Percentiles rank a stretch among this genome's conserved stretches.
Conservation (phyloP, 1,284 basidiomycete species). For the Irpex sp. region DNA sequence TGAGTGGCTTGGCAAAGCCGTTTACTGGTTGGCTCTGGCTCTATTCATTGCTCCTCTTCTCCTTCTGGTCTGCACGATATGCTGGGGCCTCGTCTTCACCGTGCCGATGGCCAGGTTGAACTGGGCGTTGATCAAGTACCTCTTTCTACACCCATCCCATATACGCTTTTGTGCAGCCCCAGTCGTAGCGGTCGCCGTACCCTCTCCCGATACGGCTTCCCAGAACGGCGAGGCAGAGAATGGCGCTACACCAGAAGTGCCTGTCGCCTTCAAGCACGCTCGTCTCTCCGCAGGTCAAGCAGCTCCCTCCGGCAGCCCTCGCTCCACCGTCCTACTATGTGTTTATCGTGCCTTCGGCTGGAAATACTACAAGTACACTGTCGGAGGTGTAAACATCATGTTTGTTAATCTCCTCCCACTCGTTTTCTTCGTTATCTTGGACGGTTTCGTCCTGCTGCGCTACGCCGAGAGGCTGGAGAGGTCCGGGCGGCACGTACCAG, state of each 20-base stretch:
- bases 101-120: slow-evolving; percentile 98
- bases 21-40: slow-evolving; percentile 79
- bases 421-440: slow-evolving; percentile 95
- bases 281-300: slow-evolving; percentile 68
- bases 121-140: slow-evolving; percentile 88
- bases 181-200: slow-evolving; percentile 38
- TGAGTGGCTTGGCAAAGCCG: slow-evolving; percentile 61
- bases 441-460: slow-evolving; percentile 82
- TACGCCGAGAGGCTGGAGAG: slow-evolving; percentile 57
- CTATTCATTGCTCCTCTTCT: slow-evolving; percentile 86
- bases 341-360: slow-evolving; percentile 90
- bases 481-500: slow-evolving; percentile 55
- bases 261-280: slow-evolving; percentile 55
- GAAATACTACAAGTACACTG: slow-evolving; percentile 99
- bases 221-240: slow-evolving; percentile 11
- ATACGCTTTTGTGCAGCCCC: slow-evolving; percentile 92
- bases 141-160: slow-evolving; percentile 78
- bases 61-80: slow-evolving; percentile 81
- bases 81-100: slow-evolving; percentile 92
- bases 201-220: slow-evolving; percentile 22
- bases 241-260: slow-evolving; percentile 24
- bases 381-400: slow-evolving; percentile 97
- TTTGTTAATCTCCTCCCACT: slow-evolving; percentile 95
- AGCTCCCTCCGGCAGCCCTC: slow-evolving; percentile 66
- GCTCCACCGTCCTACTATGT: slow-evolving; percentile 89